Base-by-base conservation (phyloP, 2,329 filamentous ascomycete species). In the Lecanicillium sp. region DNA sequence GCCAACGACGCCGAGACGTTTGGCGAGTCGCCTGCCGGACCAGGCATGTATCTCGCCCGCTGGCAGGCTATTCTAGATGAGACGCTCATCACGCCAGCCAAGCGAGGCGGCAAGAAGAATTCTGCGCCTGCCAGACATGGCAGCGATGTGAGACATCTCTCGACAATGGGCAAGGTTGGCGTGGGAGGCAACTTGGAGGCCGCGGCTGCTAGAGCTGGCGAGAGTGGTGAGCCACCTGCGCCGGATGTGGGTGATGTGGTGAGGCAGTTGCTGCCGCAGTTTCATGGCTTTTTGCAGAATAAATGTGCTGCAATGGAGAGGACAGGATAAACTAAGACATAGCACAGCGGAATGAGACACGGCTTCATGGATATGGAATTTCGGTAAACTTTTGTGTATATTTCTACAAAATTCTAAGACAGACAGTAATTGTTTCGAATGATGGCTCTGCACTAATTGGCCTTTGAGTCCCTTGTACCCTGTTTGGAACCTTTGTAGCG, bases 21-120 rank as follows among this genome's bases (percentile, higher is more conserved):
- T 19, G 41, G 45, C 3, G 37, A 63, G 27, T 71, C 42, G 36
- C 49, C 71, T 38, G 68, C 67, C 17, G 83, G 83, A 0, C 83
- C 85, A 0, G 85, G 85, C 2, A 74, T 83, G 33, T 89, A 83
- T 52, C 71, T 88, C 17, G 69, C 75, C 2, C 71, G 78, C 35
- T 89, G 85, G 84, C 80, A 87, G 53, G 65, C 73, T 1, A 64
- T 88, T 6, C 64, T 89, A 3, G 80, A 88, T 52, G 64, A 70
- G n/a, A 85, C 84, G 0, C 56, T 70, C 33, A 78, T 89, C 44
- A 83, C 81, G 2, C 82, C 85, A 0, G 68, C 63, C 0, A 65
- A 60, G 1, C 56, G 65, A 0, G 52, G 59, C 2, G 80, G 80
- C 0, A 19, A 35, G 19, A n/a, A n/a, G 5, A 35, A 35, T 19